Conservation (phyloP, 352 stramenopile species). For the Phytophthora capsici region DNA sequence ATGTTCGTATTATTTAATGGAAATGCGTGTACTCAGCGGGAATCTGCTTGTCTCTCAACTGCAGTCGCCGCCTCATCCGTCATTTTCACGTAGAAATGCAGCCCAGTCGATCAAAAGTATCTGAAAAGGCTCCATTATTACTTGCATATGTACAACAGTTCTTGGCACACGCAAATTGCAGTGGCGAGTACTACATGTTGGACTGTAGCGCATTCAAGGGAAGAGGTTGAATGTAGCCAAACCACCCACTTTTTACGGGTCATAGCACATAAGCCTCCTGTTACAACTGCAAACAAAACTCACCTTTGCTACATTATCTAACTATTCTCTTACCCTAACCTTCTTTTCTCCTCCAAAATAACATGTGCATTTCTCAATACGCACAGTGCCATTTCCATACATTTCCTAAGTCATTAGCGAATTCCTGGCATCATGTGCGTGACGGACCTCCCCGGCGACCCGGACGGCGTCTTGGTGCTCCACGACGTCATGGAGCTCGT, state of each 20-base stretch:
- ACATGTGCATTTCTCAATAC: constrained; percentile 20
- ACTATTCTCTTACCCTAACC: neutral
- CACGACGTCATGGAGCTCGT: constrained; percentile 43
- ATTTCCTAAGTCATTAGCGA: neutral
- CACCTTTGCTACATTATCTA: neutral
- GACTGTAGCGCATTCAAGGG: too few species aligned
- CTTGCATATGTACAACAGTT: neutral
- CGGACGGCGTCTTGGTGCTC: constrained; percentile 36
- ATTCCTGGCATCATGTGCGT: constrained; percentile 21
- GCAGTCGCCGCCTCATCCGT: constrained; percentile 1
- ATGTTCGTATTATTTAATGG: neutral
- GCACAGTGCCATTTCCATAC: constrained; percentile 21
- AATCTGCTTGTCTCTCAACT: too few species aligned
- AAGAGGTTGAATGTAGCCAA: neutral
- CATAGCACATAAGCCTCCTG: neutral
- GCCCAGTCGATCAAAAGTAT: neutral
- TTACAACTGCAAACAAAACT: neutral
- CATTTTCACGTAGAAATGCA: constrained; percentile 13
- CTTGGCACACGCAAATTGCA: too few species aligned
- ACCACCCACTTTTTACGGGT: neutral
- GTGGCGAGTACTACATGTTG: too few species aligned
- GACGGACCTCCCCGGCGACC: constrained; percentile 33
- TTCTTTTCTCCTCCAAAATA: neutral
- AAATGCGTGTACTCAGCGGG: neutral
- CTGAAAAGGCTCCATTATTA: neutral